These are phyloP conservation scores for Cladophialophora carrionii DNA, from an alignment of 2,329 filamentous ascomycete genomes.

Conservation along the genomic window DNA sequence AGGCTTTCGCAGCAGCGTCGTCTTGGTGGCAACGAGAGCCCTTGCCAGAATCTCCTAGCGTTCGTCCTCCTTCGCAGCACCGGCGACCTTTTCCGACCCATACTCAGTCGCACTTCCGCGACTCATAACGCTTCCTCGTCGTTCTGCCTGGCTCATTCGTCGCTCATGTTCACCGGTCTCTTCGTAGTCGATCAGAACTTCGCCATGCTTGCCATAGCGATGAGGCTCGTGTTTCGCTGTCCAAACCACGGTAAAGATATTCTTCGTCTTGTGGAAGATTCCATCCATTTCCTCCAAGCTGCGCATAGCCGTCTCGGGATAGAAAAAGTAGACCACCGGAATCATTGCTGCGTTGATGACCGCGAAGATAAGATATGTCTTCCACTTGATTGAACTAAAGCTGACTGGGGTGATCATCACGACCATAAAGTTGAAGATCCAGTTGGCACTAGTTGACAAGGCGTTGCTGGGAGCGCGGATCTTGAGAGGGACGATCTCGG, in stretches of 20 bases:
- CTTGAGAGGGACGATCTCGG: conserved; percentile 53
- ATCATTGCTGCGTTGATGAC: conserved; percentile 64
- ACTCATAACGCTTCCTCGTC: conserved; percentile 26
- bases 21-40: neutral
- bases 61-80: conserved; percentile 8
- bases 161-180: conserved; percentile 50
- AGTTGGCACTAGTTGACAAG: conserved; percentile 69
- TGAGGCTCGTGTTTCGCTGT: conserved; percentile 57
- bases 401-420: conserved; percentile 78
- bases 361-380: conserved; percentile 78
- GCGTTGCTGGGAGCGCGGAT: conserved; percentile 67
- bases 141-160: conserved; percentile 35
- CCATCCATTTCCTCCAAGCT: conserved; percentile 71
- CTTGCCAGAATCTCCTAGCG: neutral
- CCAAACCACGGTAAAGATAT: conserved; percentile 54
- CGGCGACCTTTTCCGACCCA: conserved; percentile 22
- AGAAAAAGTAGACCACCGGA: conserved; percentile 63
- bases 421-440: conserved; percentile 75
- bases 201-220: conserved; percentile 62
- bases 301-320: conserved; percentile 62
- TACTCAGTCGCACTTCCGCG: conserved; percentile 1
- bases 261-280: conserved; percentile 63
- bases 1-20: neutral
- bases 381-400: conserved; percentile 59
- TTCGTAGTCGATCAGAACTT: conserved; percentile 59